Evolutionary conservation across 805 yeast genomes (phyloP).

Genomic region (Peterozyma toletana): DNA sequence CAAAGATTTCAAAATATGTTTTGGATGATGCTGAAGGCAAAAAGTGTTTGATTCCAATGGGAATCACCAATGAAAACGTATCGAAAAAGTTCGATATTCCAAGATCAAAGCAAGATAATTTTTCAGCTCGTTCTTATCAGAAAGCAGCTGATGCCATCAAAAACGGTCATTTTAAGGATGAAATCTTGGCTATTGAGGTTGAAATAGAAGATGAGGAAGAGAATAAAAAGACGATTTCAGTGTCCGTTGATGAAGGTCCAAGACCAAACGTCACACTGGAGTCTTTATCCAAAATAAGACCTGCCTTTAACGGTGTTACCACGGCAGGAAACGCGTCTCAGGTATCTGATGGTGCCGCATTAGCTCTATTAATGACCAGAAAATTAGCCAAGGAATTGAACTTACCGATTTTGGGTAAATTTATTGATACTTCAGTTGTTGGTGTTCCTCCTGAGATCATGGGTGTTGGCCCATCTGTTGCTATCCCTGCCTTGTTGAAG

Average conservation of each 20-base stretch:
- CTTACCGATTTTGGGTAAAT: constrained; percentile 72
- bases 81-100: constrained; percentile 58
- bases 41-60: constrained; percentile 92
- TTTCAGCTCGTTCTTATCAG: constrained; percentile 80
- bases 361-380: constrained; percentile 77
- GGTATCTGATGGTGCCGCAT: constrained; percentile 94
- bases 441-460: constrained; percentile 97
- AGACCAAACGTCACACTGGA: constrained; percentile 78
- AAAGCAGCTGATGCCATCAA: constrained; percentile 76
- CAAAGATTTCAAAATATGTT: constrained; percentile 43
- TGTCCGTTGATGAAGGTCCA: constrained; percentile 83
- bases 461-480: constrained; percentile 98
- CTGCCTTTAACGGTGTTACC: constrained; percentile 87
- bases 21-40: constrained; percentile 38
- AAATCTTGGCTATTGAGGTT: constrained; percentile 75
- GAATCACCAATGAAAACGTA: constrained; percentile 89
- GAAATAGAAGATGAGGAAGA: constrained; percentile 45
- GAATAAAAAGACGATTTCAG: constrained; percentile 38
- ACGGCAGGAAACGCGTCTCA: constrained; percentile 97
- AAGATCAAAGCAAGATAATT: constrained; percentile 74
- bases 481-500: constrained; percentile 78
- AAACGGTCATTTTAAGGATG: constrained; percentile 74
- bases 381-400: constrained; percentile 72
- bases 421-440: constrained; percentile 67
- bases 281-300: constrained; percentile 66